Evolutionary conservation across 2,329 filamentous ascomycete genomes (phyloP).

Genomic region (Neurospora crassa): DNA sequence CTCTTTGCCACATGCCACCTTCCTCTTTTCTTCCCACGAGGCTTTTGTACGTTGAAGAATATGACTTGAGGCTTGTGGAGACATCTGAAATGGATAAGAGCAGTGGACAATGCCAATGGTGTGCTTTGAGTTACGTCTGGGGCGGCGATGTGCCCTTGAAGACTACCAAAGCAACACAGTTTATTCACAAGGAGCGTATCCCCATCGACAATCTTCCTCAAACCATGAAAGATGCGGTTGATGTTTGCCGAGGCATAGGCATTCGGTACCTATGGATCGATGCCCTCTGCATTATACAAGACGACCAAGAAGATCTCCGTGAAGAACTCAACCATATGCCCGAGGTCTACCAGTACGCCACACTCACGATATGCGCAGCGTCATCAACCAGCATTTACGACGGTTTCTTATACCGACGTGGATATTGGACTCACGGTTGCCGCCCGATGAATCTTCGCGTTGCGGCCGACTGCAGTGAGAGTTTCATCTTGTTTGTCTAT

Average conservation of each 20-base stretch:
- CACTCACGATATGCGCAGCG: background rate
- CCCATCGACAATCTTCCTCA: background rate
- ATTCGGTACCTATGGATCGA: slow-evolving; percentile 5
- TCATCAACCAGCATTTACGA: background rate
- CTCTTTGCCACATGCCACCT: background rate
- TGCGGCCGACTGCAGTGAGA: background rate
- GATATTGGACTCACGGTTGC: too few relatives aligned
- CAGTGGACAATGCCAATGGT: accelerated
- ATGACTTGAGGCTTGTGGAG: background rate
- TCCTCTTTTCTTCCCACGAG: background rate
- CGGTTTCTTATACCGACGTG: background rate
- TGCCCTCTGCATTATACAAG: slow-evolving; percentile 5
- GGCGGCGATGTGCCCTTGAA: slow-evolving; percentile 5
- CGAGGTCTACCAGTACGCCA: background rate
- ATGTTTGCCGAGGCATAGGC: background rate
- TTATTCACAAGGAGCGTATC: background rate
- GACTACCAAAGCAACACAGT: background rate
- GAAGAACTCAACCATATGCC: slow-evolving; percentile 1
- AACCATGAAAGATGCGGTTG: slow-evolving; percentile 1
- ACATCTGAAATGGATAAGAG: background rate
- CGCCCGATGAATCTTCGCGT: too few relatives aligned
- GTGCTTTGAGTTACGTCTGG: slow-evolving; percentile 9
- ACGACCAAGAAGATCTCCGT: background rate
- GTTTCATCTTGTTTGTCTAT: background rate
- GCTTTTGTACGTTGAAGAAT: background rate